A percentile compares a stretch with the other conserved stretches of the same genome.
These are phyloP conservation scores for Cicer yamashitae DNA, from an alignment of 306 rosid genomes.

Conservation along the genomic window DNA sequence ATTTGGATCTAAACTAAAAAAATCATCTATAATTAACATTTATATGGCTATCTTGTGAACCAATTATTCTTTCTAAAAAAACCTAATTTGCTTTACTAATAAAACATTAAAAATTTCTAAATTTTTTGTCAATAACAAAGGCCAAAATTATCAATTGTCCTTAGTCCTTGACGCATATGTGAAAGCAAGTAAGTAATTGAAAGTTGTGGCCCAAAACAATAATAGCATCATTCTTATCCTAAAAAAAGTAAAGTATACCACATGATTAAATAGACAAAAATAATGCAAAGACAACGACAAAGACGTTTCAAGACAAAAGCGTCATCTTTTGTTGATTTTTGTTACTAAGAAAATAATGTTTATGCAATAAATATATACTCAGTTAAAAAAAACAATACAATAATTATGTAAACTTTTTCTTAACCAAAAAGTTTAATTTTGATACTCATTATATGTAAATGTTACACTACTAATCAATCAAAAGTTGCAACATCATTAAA, in stretches of 20 bases:
- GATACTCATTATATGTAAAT: too few species aligned
- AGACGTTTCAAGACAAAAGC: constrained; percentile 1
- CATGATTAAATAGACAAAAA: not conserved
- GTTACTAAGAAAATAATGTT: too few species aligned
- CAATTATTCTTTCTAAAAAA: not conserved
- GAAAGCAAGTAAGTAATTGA: not conserved
- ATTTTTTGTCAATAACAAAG: too few species aligned
- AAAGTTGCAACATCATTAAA: too few species aligned
- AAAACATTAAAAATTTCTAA: not conserved
- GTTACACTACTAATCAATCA: too few species aligned
- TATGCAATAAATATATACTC: too few species aligned
- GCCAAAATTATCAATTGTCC: not conserved
- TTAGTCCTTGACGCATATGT: not conserved
- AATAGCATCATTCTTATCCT: constrained; percentile 23
- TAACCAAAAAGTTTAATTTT: too few species aligned
- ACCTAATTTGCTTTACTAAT: not conserved
- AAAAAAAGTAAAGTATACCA: constrained; percentile 19
- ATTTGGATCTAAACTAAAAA: not conserved
- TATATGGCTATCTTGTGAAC: not conserved
- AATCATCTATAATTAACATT: not conserved
- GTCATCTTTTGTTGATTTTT: not conserved
- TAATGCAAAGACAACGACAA: not conserved
- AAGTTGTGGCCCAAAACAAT: not conserved
- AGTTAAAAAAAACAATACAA: too few species aligned
- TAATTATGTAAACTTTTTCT: too few species aligned